These are phyloP conservation scores for Parmales sp. DNA, from an alignment of 108 stramenopile genomes.

Conservation along the genomic window DNA sequence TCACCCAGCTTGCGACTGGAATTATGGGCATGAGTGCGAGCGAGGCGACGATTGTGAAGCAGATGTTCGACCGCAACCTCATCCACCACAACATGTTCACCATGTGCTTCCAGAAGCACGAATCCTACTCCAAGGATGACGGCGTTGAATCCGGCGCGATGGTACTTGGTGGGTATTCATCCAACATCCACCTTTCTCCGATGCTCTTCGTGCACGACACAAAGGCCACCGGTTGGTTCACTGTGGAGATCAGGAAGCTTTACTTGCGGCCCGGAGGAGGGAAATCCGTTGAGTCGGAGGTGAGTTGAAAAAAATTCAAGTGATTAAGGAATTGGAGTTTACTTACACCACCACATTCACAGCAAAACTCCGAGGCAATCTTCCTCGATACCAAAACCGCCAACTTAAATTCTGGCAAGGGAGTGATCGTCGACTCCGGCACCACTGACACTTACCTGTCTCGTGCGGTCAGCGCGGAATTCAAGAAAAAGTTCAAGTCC, in stretches of 20 bases:
- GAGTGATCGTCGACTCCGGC: constrained; percentile 85
- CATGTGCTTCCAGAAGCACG: constrained; percentile 70
- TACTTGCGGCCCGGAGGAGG: constrained; percentile 54
- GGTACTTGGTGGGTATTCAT: constrained; percentile 73
- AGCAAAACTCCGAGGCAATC: neutral
- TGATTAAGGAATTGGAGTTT: no score
- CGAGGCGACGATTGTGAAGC: constrained; percentile 65
- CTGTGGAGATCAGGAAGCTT: constrained; percentile 60
- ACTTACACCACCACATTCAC: neutral
- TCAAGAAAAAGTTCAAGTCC: constrained; percentile 54
- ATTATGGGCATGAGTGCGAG: constrained; percentile 86
- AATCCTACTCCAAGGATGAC: neutral
- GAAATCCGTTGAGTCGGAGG: constrained; percentile 18
- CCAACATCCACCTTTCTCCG: constrained; percentile 56
- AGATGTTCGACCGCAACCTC: constrained; percentile 53
- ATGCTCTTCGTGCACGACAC: constrained; percentile 72
- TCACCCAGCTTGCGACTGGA: constrained; percentile 80
- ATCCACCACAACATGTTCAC: constrained; percentile 67
- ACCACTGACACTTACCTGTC: constrained; percentile 90
- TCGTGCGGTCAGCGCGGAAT: constrained; percentile 36
- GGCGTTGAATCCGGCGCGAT: constrained; percentile 58
- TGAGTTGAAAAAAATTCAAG: neutral
- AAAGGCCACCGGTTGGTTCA: constrained; percentile 64
- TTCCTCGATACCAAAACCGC: constrained; percentile 2
- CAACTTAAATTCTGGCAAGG: constrained; percentile 57